Percentiles rank a stretch among this genome's conserved stretches.
Evolutionary conservation across 1,284 basidiomycete species (phyloP).

Genomic region (Paramarasmius palmivorus): DNA sequence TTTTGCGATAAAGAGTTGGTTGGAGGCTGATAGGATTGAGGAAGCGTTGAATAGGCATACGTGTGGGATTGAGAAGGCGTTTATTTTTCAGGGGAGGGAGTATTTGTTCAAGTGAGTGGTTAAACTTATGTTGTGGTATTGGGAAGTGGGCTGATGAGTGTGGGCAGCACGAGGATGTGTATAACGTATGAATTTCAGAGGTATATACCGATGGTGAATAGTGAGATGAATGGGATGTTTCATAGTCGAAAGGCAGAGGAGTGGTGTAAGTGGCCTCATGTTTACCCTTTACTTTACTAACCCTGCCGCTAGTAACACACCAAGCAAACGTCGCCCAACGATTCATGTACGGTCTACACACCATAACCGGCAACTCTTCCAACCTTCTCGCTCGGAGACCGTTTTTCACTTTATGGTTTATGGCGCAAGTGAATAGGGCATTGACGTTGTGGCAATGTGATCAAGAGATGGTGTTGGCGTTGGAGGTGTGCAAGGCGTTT

Average conservation of each 20-base stretch:
- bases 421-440: conserved; percentile 65
- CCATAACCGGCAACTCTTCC: conserved; percentile 60
- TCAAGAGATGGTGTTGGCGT: conserved; percentile 56
- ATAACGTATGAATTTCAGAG: conserved; percentile 70
- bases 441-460: conserved; percentile 66
- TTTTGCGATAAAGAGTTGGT: conserved; percentile 68
- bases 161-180: conserved; percentile 62
- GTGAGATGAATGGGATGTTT: conserved; percentile 54
- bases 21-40: conserved; percentile 71
- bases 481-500: conserved; percentile 66
- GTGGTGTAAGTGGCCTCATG: conserved; percentile 58
- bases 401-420: conserved; percentile 78
- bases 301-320: conserved; percentile 49
- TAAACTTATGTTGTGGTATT: no score
- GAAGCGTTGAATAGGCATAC: conserved; percentile 60
- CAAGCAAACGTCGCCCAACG: conserved; percentile 62
- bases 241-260: conserved; percentile 67
- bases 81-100: conserved; percentile 69
- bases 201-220: conserved; percentile 59
- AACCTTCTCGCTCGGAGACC: conserved; percentile 58
- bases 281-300: conserved; percentile 11
- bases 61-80: conserved; percentile 65
- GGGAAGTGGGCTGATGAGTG: conserved; percentile 9
- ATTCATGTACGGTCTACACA: conserved; percentile 59
- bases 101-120: conserved; percentile 71